These are phyloP conservation scores for Pseudopyricularia javanii DNA, from an alignment of 2,329 filamentous ascomycete genomes.

Conservation along the genomic window DNA sequence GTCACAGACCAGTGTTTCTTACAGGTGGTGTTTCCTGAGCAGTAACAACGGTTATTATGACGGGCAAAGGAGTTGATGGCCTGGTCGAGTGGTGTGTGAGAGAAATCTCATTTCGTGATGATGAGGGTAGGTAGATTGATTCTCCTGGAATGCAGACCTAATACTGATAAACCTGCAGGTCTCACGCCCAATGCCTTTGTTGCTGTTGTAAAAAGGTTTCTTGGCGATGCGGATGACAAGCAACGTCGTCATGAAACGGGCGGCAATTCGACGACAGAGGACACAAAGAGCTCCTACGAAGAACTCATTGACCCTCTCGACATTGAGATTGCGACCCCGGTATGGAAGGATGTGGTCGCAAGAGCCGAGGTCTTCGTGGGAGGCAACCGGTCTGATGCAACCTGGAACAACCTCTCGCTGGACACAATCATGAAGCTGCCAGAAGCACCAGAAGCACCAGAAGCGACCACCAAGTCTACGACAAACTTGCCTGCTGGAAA, in stretches of 20 bases:
- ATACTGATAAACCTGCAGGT: constrained; percentile 7
- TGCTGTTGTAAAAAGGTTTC: constrained; percentile 8
- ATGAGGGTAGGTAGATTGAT: constrained; percentile 21
- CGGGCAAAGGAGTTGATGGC: constrained; percentile 28
- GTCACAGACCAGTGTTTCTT: not conserved
- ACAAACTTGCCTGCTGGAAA: not conserved
- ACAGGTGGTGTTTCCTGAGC: not conserved
- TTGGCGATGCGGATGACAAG: not conserved
- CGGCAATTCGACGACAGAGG: not conserved
- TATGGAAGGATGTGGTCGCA: constrained; percentile 26
- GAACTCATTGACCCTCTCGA: constrained; percentile 10
- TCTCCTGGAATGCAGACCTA: not conserved
- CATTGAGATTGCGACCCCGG: constrained; percentile 22
- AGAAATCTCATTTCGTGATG: constrained; percentile 29
- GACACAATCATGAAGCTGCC: constrained; percentile 8
- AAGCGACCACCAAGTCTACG: not conserved
- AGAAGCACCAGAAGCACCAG: constrained; percentile 4
- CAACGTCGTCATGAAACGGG: not conserved
- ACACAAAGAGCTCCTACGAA: constrained; percentile 2
- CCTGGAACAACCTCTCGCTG: constrained; percentile 24
- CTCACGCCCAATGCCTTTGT: constrained; percentile 11
- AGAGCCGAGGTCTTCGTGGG: constrained; percentile 28
- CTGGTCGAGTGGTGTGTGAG: constrained; percentile 29
- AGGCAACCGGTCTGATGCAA: constrained; percentile 10
- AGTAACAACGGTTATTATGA: constrained; percentile 5